phyloP scores from a whole-genome alignment of 2,329 filamentous ascomycete species.

The Botrytis pseudocinerea region DNA sequence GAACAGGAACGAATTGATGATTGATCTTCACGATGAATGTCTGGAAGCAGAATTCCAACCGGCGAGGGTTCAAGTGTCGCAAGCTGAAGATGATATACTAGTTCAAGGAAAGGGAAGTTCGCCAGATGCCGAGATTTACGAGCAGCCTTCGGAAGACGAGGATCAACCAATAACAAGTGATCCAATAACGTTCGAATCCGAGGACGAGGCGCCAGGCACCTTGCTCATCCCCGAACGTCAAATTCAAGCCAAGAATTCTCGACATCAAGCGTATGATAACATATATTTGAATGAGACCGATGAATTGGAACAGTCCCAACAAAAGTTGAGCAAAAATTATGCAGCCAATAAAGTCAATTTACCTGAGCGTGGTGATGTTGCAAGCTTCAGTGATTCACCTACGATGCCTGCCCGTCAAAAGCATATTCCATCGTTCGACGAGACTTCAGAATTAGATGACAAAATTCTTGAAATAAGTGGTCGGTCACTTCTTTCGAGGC shows the following conservation, averaged over 20 bases:
- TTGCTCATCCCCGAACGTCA: not conserved
- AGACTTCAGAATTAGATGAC: not conserved
- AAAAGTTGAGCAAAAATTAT: not conserved
- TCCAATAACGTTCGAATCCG: not conserved
- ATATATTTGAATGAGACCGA: not conserved
- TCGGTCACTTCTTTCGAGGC: not conserved
- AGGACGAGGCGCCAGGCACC: not conserved
- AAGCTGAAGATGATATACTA: not conserved
- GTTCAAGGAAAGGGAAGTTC: constrained; percentile 2
- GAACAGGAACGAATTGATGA: not conserved
- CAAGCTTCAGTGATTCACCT: constrained; percentile 3
- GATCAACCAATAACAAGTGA: not conserved
- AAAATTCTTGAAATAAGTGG: not conserved
- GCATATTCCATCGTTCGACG: not conserved
- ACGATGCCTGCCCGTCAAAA: not conserved
- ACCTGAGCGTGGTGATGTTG: not conserved
- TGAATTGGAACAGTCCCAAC: not conserved
- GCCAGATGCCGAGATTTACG: not conserved
- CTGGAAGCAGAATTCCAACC: not conserved
- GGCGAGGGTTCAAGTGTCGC: not conserved
- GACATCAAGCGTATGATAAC: not conserved
- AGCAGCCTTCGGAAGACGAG: not conserved
- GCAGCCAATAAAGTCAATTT: not conserved
- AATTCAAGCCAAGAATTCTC: not conserved
- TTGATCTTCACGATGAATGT: constrained; percentile 4